Percentiles rank a stretch among this genome's conserved stretches.
phyloP scores from a whole-genome alignment of 2,329 filamentous ascomycete genomes.

The Graphilbum sp. region DNA sequence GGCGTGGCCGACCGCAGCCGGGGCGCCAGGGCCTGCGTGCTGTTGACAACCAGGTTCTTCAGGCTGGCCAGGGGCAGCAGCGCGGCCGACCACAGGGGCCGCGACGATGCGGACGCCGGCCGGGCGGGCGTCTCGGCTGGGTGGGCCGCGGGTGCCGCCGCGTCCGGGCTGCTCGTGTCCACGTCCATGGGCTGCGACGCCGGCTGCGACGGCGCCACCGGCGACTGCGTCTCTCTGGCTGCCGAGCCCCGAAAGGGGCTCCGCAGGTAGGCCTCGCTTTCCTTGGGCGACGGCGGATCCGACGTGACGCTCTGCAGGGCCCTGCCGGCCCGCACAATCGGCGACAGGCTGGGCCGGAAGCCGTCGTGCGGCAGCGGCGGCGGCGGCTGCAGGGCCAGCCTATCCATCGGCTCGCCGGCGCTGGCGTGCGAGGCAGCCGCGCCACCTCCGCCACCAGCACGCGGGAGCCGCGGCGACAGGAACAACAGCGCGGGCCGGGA shows the following conservation, averaged over 20 bases:
- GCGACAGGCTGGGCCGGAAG: conserved; percentile 31
- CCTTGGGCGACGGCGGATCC: conserved; percentile 39
- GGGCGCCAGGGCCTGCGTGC: conserved; percentile 16
- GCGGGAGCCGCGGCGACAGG: conserved; percentile 7
- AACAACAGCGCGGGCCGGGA: background rate
- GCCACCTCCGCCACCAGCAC: no score
- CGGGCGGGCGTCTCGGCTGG: background rate
- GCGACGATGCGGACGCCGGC: conserved; percentile 3
- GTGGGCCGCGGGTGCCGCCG: no score
- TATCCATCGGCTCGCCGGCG: conserved; percentile 4
- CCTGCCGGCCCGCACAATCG: conserved; percentile 40
- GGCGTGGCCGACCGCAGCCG: conserved; percentile 1
- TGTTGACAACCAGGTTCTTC: conserved; percentile 15
- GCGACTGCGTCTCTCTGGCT: conserved; percentile 15
- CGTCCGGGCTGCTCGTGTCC: background rate
- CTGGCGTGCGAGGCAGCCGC: no score
- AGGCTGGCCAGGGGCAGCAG: conserved; percentile 16
- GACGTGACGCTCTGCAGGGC: conserved; percentile 42
- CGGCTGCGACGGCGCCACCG: conserved; percentile 9
- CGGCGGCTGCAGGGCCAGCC: conserved; percentile 11
- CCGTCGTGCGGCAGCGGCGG: conserved; percentile 13
- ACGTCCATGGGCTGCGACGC: background rate
- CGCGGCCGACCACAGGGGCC: conserved; percentile 12
- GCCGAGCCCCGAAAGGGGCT: conserved; percentile 35
- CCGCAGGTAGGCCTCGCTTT: conserved; percentile 31